Evolutionary conservation across 192 early-diverging fungal genomes (phyloP).

Genomic region (Gonapodya prolifera): DNA sequence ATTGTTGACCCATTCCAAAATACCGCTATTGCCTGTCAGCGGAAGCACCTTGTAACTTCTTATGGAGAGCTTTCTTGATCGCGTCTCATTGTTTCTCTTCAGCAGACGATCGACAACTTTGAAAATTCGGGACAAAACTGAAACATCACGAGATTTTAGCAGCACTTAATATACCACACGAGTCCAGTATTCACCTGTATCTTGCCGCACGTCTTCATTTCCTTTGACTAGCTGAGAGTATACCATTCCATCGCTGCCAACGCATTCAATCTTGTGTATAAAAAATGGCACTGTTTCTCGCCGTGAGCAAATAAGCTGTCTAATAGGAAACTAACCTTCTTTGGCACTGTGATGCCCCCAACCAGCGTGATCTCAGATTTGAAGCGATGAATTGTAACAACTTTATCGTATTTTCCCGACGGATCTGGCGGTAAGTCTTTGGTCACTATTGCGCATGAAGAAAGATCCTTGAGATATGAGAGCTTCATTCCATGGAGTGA

Average conservation of each 20-base stretch:
- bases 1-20: conserved; percentile 44
- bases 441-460: neutral
- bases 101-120: conserved; percentile 46
- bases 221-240: conserved; percentile 27
- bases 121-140: conserved; percentile 52
- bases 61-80: conserved; percentile 28
- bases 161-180: too few species aligned
- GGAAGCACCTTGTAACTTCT: conserved; percentile 47
- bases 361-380: neutral
- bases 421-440: neutral
- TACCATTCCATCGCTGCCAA: neutral
- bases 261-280: neutral
- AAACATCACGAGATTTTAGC: too few species aligned
- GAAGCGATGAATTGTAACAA: neutral
- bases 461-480: neutral
- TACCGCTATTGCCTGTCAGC: conserved; percentile 30
- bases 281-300: neutral
- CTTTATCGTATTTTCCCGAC: neutral
- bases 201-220: conserved; percentile 64
- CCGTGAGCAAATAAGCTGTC: neutral
- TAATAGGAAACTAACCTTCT: neutral
- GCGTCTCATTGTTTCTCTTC: conserved; percentile 25
- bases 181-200: conserved; percentile 38
- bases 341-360: conserved; percentile 1
- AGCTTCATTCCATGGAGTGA: neutral